Conservation (phyloP, 345 rosid species). For the Zanthoxylum bungeanum region DNA sequence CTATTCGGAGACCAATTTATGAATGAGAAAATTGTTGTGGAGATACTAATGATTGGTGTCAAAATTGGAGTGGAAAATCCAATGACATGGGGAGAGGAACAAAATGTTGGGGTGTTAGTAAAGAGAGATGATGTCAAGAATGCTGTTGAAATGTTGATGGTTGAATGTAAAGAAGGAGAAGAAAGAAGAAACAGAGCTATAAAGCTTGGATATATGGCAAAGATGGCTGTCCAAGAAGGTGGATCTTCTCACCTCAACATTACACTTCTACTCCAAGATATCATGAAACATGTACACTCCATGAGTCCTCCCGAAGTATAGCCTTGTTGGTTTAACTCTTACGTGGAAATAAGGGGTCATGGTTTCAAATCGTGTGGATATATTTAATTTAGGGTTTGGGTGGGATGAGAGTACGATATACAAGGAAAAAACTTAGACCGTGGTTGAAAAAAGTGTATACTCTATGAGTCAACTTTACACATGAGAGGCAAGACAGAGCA, state of each 20-base stretch:
- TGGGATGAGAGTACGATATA: no score
- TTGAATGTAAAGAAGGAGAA: background rate
- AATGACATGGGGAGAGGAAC: background rate
- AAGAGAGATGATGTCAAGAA: background rate
- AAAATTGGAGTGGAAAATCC: background rate
- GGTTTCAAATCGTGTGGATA: no score
- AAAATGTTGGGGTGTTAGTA: background rate
- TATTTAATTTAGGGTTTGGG: no score
- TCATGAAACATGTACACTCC: background rate
- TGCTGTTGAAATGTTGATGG: slow-evolving; percentile 3
- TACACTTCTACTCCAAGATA: slow-evolving; percentile 3
- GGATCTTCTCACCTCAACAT: slow-evolving; percentile 8
- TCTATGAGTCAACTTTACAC: no score
- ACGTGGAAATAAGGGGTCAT: no score
- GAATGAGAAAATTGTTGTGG: slow-evolving; percentile 11
- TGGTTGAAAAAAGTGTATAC: no score
- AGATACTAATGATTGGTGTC: background rate
- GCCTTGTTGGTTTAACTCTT: no score
- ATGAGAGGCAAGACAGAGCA: no score
- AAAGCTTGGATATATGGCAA: slow-evolving; percentile 2
- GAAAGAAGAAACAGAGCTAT: slow-evolving; percentile 9
- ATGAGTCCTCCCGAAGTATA: no score
- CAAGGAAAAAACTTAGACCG: no score
- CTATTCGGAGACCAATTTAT: slow-evolving; percentile 9
- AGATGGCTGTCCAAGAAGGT: slow-evolving; percentile 1